Base-by-base conservation (phyloP, 768 basidiomycete genomes). In the Obba rivulosa region DNA sequence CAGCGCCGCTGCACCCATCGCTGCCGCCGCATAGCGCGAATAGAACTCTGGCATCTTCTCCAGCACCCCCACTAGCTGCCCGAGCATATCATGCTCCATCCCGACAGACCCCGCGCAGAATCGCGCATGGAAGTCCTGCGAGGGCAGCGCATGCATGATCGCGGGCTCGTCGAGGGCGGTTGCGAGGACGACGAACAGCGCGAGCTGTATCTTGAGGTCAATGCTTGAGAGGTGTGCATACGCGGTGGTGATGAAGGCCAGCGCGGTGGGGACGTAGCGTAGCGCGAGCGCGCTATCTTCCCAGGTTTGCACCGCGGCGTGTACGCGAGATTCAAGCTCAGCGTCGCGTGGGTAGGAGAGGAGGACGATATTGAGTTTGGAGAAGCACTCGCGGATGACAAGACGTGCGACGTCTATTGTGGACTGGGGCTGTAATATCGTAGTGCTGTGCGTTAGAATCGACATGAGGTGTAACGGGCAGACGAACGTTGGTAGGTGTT, bases 1-100 rank as follows among this genome's bases (percentile, higher is more conserved):
- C 40, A 74, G 39, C 0, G 66, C 66, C 4, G 67, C 61, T 7
- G 65, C 62, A 17, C 66, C 53, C 47, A 76, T 67, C 17, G 72
- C 49, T 22, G 66, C 64, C 1, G 66, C 64, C 1, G 53, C 58
- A 20, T 68, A 56, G 0, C 61, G 50, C 16, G 47, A 52, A 43
- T 57, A 74, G 42, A 64, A 49, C 2, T 53, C 48, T 1, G 62
- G 46, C 8, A 66, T 55, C 21, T 65, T 63, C 16, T 52, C 52
- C 16, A 75, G 34, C 25, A 69, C 44, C 16, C 58, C 20, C 13
- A 18, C 39, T 18, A 41, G 11, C 23, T 18, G 23, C 11, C 39
- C 39, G 11, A 20, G 18, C 18, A 41, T 20, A 18, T 18, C 18
- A 11, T 10, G 3, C 13, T 14, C 39, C n/a, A 11, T 11, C 23